A percentile compares a stretch with the other conserved stretches of the same genome.
These are phyloP conservation scores for Micractinium sp. DNA, from an alignment of 139 green algal genomes.

Conservation along the genomic window DNA sequence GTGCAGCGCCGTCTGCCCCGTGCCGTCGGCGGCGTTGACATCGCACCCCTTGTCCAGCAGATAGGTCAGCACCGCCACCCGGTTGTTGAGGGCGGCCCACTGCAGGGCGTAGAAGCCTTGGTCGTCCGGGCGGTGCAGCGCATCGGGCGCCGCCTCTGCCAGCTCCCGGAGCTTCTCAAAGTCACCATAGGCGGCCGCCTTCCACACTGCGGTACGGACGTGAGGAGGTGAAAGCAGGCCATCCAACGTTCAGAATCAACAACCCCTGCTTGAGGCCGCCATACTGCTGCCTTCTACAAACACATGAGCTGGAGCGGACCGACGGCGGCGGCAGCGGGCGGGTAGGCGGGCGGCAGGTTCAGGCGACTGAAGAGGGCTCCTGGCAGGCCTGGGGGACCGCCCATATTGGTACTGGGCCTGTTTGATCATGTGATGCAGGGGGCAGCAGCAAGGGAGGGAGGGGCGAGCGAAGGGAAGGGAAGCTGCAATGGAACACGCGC, in stretches of 20 bases:
- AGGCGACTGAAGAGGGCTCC: neutral
- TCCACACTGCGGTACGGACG: constrained; percentile 51
- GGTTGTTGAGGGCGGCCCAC: constrained; percentile 96
- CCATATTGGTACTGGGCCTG: neutral
- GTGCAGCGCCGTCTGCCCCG: constrained; percentile 88
- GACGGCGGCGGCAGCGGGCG: neutral
- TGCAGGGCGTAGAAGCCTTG: constrained; percentile 78
- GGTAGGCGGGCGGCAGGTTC: neutral
- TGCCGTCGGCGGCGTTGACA: constrained; percentile 75
- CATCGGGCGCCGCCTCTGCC: constrained; percentile 55
- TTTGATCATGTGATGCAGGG: neutral
- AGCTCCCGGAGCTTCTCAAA: constrained; percentile 75
- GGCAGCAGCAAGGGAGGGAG: neutral
- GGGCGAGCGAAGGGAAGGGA: neutral
- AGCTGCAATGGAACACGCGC: neutral
- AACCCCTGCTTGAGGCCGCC: too few relatives aligned
- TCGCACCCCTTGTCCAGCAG: constrained; percentile 72
- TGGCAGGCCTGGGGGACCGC: neutral
- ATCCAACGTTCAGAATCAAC: too few relatives aligned
- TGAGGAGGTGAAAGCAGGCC: neutral
- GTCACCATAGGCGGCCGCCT: constrained; percentile 86
- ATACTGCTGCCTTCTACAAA: too few relatives aligned
- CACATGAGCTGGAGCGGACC: too few relatives aligned
- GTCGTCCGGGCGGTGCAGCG: constrained; percentile 68
- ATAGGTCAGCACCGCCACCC: constrained; percentile 70